Conservation (phyloP, 495 filamentous ascomycete species). For the Penicillium malachiteum region DNA sequence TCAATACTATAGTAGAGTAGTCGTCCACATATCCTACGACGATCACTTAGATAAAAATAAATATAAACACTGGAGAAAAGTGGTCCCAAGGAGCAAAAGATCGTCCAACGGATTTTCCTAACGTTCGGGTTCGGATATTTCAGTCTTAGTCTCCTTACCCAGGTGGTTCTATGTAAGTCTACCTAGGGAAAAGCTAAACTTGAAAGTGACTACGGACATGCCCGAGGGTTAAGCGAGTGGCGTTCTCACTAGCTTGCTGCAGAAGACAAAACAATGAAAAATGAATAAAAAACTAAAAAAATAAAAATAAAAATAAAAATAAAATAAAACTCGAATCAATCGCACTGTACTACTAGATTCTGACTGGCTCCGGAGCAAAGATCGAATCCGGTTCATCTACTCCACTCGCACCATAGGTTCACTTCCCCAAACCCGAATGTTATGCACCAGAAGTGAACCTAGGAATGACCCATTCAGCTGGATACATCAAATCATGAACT, state of each 20-base stretch:
- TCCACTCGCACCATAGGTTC: not conserved
- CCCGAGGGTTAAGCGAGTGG: constrained; percentile 35
- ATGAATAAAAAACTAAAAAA: too few species aligned
- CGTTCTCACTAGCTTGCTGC: constrained; percentile 18
- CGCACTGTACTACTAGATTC: not conserved
- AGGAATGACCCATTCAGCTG: not conserved
- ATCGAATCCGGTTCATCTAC: not conserved
- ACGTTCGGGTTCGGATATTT: not conserved
- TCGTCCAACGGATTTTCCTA: too few species aligned
- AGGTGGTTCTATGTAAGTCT: too few species aligned
- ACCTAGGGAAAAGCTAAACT: too few species aligned
- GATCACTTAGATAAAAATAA: not conserved
- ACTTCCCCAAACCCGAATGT: too few species aligned
- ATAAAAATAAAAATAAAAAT: too few species aligned
- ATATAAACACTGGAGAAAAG: not conserved
- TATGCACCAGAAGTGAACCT: too few species aligned
- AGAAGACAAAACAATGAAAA: not conserved
- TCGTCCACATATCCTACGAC: not conserved
- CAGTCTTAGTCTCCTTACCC: too few species aligned
- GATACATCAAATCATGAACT: not conserved
- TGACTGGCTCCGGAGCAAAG: not conserved
- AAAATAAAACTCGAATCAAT: not conserved
- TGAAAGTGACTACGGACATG: constrained; percentile 23
- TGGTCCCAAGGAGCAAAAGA: constrained; percentile 2
- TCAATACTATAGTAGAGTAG: too few species aligned